phyloP scores from a whole-genome alignment of 2,329 filamentous ascomycete species.

The Colletotrichum tamarilloi region DNA sequence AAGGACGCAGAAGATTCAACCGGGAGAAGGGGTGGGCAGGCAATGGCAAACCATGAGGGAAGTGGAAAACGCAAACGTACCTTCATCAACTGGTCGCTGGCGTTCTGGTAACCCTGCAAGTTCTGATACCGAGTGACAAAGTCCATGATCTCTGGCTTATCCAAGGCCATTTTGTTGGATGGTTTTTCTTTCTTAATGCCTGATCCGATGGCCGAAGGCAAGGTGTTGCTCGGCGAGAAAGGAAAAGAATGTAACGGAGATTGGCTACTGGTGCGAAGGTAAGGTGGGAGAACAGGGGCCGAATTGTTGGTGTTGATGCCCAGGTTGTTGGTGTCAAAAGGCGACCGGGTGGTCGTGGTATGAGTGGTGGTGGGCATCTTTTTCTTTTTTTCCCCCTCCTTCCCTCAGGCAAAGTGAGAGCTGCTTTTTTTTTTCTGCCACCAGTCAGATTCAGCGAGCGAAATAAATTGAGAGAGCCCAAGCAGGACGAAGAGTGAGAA shows the following conservation, averaged over 20 bases:
- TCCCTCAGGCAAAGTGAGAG: not conserved
- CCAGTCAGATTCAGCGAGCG: not conserved
- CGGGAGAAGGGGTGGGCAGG: not conserved
- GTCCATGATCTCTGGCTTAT: slow-evolving; percentile 49
- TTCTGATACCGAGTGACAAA: slow-evolving; percentile 60
- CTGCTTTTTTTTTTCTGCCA: not conserved
- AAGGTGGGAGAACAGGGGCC: slow-evolving; percentile 23
- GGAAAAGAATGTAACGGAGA: slow-evolving; percentile 8
- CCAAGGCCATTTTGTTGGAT: slow-evolving; percentile 40
- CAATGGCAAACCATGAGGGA: slow-evolving; percentile 9
- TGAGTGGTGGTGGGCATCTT: slow-evolving; percentile 20
- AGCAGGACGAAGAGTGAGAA: not conserved
- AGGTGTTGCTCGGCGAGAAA: slow-evolving; percentile 4
- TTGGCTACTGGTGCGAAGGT: slow-evolving; percentile 16
- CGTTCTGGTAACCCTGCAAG: slow-evolving; percentile 54
- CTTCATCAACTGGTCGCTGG: slow-evolving; percentile 58
- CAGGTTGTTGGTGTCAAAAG: slow-evolving; percentile 10
- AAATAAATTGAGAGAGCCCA: not conserved
- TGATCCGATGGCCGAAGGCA: slow-evolving; percentile 23
- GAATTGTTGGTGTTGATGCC: slow-evolving; percentile 8
- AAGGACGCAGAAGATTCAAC: not conserved
- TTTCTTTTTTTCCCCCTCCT: not conserved
- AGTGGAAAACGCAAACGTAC: slow-evolving; percentile 44
- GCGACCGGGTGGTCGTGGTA: slow-evolving; percentile 19
- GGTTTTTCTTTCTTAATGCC: slow-evolving; percentile 12